phyloP scores from a whole-genome alignment of 495 filamentous ascomycete genomes.

The Acidomyces sp. region DNA sequence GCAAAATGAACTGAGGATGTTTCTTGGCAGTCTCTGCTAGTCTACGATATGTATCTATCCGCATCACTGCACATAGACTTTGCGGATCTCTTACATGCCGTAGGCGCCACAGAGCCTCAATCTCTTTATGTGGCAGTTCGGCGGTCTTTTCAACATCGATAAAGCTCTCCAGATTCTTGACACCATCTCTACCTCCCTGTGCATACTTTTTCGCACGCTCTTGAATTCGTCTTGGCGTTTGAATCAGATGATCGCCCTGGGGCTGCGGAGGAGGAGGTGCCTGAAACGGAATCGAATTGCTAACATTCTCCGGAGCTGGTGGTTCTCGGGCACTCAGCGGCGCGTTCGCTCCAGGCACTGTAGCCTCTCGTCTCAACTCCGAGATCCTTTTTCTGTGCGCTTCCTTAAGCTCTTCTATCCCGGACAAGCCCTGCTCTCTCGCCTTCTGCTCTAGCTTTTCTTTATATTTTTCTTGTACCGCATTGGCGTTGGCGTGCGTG shows the following conservation, averaged over 20 bases:
- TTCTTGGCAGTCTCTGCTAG: constrained; percentile 54
- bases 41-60: constrained; percentile 50
- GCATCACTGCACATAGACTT: constrained; percentile 73
- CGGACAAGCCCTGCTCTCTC: constrained; percentile 60
- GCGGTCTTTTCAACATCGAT: constrained; percentile 68
- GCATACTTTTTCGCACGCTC: constrained; percentile 1
- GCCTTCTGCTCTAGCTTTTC: constrained; percentile 78
- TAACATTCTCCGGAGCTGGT: constrained; percentile 10
- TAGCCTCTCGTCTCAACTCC: constrained; percentile 45
- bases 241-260: too few species aligned
- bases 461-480: constrained; percentile 69
- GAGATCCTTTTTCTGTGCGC: constrained; percentile 75
- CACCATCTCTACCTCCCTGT: constrained; percentile 33
- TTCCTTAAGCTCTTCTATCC: constrained; percentile 63
- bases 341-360: constrained; percentile 43
- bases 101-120: constrained; percentile 83
- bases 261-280: constrained; percentile 23
- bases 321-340: constrained; percentile 19
- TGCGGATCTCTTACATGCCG: constrained; percentile 56
- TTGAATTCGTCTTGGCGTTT: too few species aligned
- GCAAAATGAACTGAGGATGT: constrained; percentile 82
- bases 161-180: constrained; percentile 73
- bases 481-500: constrained; percentile 47
- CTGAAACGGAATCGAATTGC: constrained; percentile 13
- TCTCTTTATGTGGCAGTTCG: constrained; percentile 62